Base-by-base conservation (phyloP, 192 early-diverging fungal species). In the Coemansia brasiliensis region DNA sequence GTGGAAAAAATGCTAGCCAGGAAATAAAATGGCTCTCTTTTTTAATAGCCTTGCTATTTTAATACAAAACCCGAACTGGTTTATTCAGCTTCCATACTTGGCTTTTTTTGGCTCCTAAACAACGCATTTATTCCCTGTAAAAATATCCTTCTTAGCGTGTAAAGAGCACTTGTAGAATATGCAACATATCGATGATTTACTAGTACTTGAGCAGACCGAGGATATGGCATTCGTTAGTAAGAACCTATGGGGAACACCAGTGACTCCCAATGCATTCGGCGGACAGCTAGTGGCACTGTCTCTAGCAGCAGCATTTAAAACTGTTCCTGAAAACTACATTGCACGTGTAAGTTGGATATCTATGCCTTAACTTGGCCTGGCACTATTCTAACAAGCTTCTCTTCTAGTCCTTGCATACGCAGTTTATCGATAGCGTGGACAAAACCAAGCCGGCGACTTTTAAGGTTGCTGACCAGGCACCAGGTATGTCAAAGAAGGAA, bases 261-360 rank as follows among this genome's bases (percentile, higher is more conserved):
- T 21, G 9, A 44, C 58, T 5, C 15, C 20, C 1, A 40, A 38
- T 21, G 54, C 52, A 39, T 68, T 56, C 51, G 65, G 65, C 24
- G 65, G 65, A 3, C 65, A 68, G 48, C 54, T 68, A 9, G 58
- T 61, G 4, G 65, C 44, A 4, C 48, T 61, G 3, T 52, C 57
- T 9, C 46, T 68, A 38, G 65, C 45, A 1, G 65, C 65, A 2
- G 65, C 58, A 25, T 68, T 68, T 16, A 46, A 39, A n/a, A 68
- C 57, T 5, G 58, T 61, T 2, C 52, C 49, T 16, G 25, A 29
- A 22, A 21, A 48, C 21, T 68, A 44, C 8, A 51, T 68, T 32
- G 58, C 65, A 9, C 57, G 56, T 3, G 62, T 64, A 64, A 32
- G 62, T 57, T 42, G 32, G 27, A 35, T n/a, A n/a, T 5, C 27